Evolutionary conservation across 768 basidiomycete genomes (phyloP).

Genomic region (Termitomyces sp.): DNA sequence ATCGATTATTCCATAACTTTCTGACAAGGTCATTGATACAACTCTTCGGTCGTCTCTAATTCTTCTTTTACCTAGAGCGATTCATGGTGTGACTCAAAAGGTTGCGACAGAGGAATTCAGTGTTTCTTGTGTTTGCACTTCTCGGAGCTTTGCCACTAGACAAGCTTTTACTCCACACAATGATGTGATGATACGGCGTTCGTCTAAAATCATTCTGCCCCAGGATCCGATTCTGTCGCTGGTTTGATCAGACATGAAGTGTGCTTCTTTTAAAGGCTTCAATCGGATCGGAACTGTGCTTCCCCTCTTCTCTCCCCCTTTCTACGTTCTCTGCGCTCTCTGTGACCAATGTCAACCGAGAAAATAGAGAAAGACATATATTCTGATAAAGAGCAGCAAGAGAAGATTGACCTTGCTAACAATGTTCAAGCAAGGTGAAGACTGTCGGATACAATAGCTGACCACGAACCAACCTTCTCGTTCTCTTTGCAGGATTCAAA

Average conservation of each 20-base stretch:
- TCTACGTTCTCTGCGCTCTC: conserved; percentile 6
- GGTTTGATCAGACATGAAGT: conserved; percentile 7
- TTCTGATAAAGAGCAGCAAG: conserved; percentile 21
- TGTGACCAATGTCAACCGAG: conserved; percentile 20
- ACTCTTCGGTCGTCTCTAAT: not conserved
- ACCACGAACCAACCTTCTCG: not conserved
- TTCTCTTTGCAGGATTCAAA: conserved; percentile 31
- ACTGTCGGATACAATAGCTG: not conserved
- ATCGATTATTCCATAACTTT: not conserved
- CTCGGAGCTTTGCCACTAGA: not conserved
- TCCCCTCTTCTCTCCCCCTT: conserved; percentile 1
- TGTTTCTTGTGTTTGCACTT: not conserved
- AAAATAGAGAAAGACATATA: conserved; percentile 6
- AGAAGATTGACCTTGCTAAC: conserved; percentile 26
- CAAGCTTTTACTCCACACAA: not conserved
- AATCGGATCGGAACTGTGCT: not conserved
- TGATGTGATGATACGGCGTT: not conserved
- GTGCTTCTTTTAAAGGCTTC: conserved; percentile 4
- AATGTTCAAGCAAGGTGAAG: conserved; percentile 36
- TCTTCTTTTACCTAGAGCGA: not conserved
- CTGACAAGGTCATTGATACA: not conserved
- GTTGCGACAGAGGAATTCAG: too few species aligned
- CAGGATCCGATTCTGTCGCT: conserved; percentile 4
- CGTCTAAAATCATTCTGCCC: not conserved
- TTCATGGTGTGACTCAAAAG: not conserved